Evolutionary conservation across 1,139 yeast species (phyloP).

Genomic region (Yamadazyma spencermartinsiae): DNA sequence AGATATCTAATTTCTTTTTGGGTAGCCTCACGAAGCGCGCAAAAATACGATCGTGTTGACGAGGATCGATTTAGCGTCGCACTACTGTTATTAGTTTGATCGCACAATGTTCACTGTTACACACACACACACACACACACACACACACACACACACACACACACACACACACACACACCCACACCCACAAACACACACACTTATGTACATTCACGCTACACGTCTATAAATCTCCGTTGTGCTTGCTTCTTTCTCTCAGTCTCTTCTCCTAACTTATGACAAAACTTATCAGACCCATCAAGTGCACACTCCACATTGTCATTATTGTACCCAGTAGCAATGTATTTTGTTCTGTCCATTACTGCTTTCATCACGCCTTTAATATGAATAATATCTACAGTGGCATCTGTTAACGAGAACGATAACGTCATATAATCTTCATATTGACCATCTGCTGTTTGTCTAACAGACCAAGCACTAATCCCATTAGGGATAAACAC

Average conservation of each 20-base stretch:
- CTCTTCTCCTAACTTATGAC: conserved; percentile 22
- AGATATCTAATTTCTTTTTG: no score
- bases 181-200: no score
- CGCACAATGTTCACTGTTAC: no score
- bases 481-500: conserved; percentile 40
- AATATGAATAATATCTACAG: conserved; percentile 33
- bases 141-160: no score
- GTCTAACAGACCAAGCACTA: conserved; percentile 24
- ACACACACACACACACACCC: no score
- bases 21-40: no score
- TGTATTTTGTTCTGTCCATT: conserved; percentile 28
- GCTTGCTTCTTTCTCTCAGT: background rate
- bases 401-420: conserved; percentile 37
- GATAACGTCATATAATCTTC: conserved; percentile 34
- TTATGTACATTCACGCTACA: no score
- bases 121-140: no score
- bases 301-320: conserved; percentile 36
- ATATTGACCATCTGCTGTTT: conserved; percentile 5
- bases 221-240: background rate
- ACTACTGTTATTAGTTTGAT: no score
- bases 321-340: conserved; percentile 25
- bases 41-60: no score
- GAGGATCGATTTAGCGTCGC: no score
- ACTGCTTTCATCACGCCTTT: conserved; percentile 27
- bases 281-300: conserved; percentile 24